Percentiles rank a stretch among this genome's conserved stretches.
phyloP scores from a whole-genome alignment of 1,284 basidiomycete species.

The Trichosporon coremiiforme region DNA sequence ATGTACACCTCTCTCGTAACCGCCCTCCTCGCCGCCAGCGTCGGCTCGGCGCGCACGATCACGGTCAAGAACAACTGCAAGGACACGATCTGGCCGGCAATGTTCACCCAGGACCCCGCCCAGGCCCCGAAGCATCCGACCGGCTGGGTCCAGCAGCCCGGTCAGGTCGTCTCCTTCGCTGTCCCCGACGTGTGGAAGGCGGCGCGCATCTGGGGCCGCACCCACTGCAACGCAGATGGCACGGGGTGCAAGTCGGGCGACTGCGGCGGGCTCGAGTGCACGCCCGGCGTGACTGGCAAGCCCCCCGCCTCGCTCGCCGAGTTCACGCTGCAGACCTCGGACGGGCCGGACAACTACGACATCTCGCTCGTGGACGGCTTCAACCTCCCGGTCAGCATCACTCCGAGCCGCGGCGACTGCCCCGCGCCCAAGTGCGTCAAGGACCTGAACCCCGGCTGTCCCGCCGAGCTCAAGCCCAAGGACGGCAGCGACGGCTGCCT shows the following conservation, averaged over 20 bases:
- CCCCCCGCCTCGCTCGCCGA: conserved; percentile 41
- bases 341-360: conserved; percentile 21
- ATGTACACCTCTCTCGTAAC: background rate
- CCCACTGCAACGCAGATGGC: conserved; percentile 37
- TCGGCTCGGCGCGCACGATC: conserved; percentile 32
- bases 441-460: conserved; percentile 41
- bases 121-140: conserved; percentile 31
- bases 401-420: conserved; percentile 30
- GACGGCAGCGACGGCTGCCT: background rate
- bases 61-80: conserved; percentile 38
- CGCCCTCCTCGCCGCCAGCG: background rate
- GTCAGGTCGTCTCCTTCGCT: conserved; percentile 26
- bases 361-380: conserved; percentile 2
- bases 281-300: background rate
- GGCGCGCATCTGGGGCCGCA: conserved; percentile 41
- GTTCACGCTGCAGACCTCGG: conserved; percentile 33
- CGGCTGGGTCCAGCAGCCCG: conserved; percentile 37
- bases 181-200: conserved; percentile 38
- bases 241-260: background rate
- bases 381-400: conserved; percentile 23
- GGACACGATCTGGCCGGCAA: conserved; percentile 39
- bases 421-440: conserved; percentile 32
- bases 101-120: conserved; percentile 23
- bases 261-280: background rate
- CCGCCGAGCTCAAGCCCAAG: conserved; percentile 6